Base-by-base conservation (phyloP, 306 rosid genomes). In the Trifolium pratense region DNA sequence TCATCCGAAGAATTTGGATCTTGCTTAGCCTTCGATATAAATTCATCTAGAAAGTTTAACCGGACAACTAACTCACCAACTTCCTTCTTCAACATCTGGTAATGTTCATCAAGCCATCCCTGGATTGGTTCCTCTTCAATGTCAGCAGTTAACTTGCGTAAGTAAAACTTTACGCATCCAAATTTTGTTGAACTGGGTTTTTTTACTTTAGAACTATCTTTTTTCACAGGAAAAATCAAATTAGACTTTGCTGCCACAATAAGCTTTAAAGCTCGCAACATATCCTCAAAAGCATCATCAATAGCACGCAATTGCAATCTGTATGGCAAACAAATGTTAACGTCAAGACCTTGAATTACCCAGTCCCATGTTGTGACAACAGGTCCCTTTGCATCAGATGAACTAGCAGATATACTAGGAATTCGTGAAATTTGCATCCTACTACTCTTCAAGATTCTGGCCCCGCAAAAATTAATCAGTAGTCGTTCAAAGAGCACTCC, bases 101-200 rank as follows among this genome's bases (percentile, higher is more conserved):
- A 87, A 82, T 95, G 99, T 78, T 95, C 99, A 88, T 95, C 99
- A 83, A 95, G 90, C 99, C 99, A 95, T 70, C 97, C 99, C 75
- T 95, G 99, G 79, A 95, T 17, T n/a, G 97, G 97, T 74, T 95
- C 99, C 77, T 95, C 99, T 84, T 95, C 99, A 66, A 95, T 90
- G 70, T 95, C 92, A 66, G 68, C 76, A 83, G 90, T 86, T 70
- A 95, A 76, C 83, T 87, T 91, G 69, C 92, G 89, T 85, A 88
- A 64, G 85, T 75, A 75, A 78, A 95, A 82, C 83, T 81, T 95
- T 53, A 95, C 2, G 75, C 97, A 77, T 78, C 99, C 97, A 70
- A 95, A 82, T 80, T 86, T 91, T 69, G 52, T 31, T 65, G 96
- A 79, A 77, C 89, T 81, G 15, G 93, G 76, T 71, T 90, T 90